Evolutionary conservation across 305 asterid species (phyloP).

Genomic region (Fraxinus sp.): DNA sequence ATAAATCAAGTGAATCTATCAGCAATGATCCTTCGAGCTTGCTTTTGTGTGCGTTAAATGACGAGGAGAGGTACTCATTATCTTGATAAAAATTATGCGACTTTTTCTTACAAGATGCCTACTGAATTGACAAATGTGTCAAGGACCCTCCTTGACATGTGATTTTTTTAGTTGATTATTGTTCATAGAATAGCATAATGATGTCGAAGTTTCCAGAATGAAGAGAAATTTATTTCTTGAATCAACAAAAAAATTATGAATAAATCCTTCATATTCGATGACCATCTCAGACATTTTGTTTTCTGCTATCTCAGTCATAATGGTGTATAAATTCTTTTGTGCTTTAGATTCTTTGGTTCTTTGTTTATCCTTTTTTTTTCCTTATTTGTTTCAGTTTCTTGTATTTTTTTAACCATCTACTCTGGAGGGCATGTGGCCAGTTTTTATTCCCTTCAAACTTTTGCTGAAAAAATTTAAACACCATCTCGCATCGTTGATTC

Average conservation of each 20-base stretch:
- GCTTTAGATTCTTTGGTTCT: not conserved
- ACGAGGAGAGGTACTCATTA: slow-evolving; percentile 74
- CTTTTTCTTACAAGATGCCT: not conserved
- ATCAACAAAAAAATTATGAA: too few species aligned
- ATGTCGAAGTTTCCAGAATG: not conserved
- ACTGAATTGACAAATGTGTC: not conserved
- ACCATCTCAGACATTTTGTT: not conserved
- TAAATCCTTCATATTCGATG: not conserved
- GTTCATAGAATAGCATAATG: not conserved
- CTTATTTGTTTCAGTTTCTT: slow-evolving; percentile 11
- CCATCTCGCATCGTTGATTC: slow-evolving; percentile 10
- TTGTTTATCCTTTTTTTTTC: not conserved
- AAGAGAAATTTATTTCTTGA: not conserved
- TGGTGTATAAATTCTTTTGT: slow-evolving; percentile 4
- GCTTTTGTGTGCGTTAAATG: slow-evolving; percentile 55
- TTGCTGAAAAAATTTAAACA: not conserved
- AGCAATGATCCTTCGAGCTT: slow-evolving; percentile 66
- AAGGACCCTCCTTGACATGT: not conserved
- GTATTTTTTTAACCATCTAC: not conserved
- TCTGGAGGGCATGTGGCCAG: not conserved
- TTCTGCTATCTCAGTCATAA: not conserved
- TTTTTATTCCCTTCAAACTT: not conserved
- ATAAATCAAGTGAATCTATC: slow-evolving; percentile 56
- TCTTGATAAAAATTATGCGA: slow-evolving; percentile 15
- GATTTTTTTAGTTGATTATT: slow-evolving; percentile 5